Evolutionary conservation across 495 filamentous ascomycete species (phyloP), one percentile per base, ranked within the genome.

Genomic region (Saxophila tyrrhenica): DNA sequence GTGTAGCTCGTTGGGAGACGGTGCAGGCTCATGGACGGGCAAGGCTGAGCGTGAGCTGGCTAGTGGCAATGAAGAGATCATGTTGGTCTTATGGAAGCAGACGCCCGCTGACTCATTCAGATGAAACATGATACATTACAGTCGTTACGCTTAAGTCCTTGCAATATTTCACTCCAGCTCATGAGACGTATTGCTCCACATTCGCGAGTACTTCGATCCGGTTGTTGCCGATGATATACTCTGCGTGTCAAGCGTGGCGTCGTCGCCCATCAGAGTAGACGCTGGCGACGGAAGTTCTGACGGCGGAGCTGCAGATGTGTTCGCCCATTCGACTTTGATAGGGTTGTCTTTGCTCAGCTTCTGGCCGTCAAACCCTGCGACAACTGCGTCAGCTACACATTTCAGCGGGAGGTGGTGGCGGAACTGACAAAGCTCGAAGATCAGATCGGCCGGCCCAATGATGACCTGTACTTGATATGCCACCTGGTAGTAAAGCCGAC

Each of bases 281-380:
- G 29, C 29, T 35, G 29, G 29, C 29, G 29, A 35, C 29, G 7
- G 29, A 35, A 7, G 29, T 35, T 35, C 29, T 35, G 29, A 7
- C 7, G 29, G 29, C 5, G 29, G 7, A 7, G 7, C 29, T 5
- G 29, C 29, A 13, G 29, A 5, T 7, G 29, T 35, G n/a, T n/a
- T n/a, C 43, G 50, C 22, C 70, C 70, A 73, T 25, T 73, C 70
- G 3, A 73, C 67, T 23, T 64, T 62, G 55, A 73, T 72, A 0
- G 67, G 58, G 21, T 68, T 54, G 44, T 72, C 69, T 25, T 64
- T 62, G 52, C 55, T 66, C 11, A 70, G 50, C 51, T 67, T 68
- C 50, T 66, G 60, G 44, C 61, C 62, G 52, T 68, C 55, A 52
- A 70, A 70, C 64, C 55, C 61, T 65, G 50, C 10, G 20, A 42